phyloP scores from a whole-genome alignment of 73 alveolate species.

The Tetrahymena borealis region DNA sequence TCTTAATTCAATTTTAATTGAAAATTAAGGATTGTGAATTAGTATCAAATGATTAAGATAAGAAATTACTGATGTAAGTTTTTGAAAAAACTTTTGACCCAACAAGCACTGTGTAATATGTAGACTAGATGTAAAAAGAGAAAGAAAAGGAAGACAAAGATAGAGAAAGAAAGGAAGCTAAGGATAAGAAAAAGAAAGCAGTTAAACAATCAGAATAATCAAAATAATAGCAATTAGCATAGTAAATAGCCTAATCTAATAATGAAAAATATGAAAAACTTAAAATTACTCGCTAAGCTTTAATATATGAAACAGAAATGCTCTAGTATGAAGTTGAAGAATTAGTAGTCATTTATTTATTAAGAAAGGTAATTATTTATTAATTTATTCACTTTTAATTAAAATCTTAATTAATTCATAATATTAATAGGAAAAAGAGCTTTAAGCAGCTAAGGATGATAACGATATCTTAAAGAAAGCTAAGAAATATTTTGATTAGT shows the following conservation, averaged over 20 bases:
- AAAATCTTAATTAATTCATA: background rate
- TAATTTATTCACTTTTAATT: background rate
- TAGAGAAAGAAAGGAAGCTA: conserved; percentile 9
- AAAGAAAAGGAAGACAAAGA: conserved; percentile 29
- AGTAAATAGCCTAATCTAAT: conserved; percentile 16
- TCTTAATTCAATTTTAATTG: background rate
- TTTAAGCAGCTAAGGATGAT: conserved; percentile 17
- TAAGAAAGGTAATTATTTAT: background rate
- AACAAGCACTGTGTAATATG: background rate
- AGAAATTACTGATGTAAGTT: background rate
- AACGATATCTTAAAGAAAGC: conserved; percentile 1
- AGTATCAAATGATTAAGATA: background rate
- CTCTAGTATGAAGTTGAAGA: conserved; percentile 26
- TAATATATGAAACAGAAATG: conserved; percentile 16
- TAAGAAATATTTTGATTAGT: conserved; percentile 4
- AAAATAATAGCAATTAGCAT: conserved; percentile 11
- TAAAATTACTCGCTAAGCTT: background rate
- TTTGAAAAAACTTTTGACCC: background rate
- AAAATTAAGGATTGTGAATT: background rate
- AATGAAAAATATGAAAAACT: conserved; percentile 1
- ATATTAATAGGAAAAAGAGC: conserved; percentile 27
- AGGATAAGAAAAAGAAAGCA: conserved; percentile 9
- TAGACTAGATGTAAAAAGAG: background rate
- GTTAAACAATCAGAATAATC: conserved; percentile 5
- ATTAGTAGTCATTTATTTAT: conserved; percentile 1